phyloP scores from a whole-genome alignment of 495 filamentous ascomycete genomes.

The Schizothecium vesticola region DNA sequence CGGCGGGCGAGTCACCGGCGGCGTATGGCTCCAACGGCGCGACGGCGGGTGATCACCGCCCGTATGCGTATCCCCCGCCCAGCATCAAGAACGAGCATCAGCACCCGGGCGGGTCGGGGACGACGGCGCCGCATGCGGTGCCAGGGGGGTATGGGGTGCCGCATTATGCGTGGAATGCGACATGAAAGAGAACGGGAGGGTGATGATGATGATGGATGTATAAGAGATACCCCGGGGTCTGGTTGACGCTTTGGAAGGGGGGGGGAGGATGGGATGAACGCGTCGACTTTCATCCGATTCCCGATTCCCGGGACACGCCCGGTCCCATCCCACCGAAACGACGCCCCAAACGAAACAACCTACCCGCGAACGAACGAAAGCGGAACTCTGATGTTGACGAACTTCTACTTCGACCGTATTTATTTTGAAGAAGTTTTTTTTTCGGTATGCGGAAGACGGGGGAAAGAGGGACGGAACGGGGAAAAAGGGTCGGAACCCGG shows the following conservation, averaged over 20 bases:
- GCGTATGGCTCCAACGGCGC: not conserved
- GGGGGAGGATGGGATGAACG: no score
- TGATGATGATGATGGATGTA: not conserved
- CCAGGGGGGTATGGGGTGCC: not conserved
- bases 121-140: not conserved
- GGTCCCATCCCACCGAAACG: not conserved
- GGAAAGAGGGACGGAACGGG: not conserved
- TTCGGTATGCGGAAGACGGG: not conserved
- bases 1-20: conserved; percentile 33
- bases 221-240: not conserved
- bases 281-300: not conserved
- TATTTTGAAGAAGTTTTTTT: not conserved
- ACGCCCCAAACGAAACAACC: not conserved
- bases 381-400: not conserved
- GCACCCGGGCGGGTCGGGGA: not conserved
- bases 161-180: conserved; percentile 12
- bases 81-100: conserved; percentile 12
- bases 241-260: not conserved
- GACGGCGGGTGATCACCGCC: conserved; percentile 21
- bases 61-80: conserved; percentile 35
- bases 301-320: no score
- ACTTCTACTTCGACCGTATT: not conserved
- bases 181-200: not conserved
- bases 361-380: not conserved
- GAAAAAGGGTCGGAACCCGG: not conserved